A percentile compares a stretch with the other conserved stretches of the same genome.
These are phyloP conservation scores for Dryas alaskensis DNA, from an alignment of 306 rosid genomes.

Conservation along the genomic window DNA sequence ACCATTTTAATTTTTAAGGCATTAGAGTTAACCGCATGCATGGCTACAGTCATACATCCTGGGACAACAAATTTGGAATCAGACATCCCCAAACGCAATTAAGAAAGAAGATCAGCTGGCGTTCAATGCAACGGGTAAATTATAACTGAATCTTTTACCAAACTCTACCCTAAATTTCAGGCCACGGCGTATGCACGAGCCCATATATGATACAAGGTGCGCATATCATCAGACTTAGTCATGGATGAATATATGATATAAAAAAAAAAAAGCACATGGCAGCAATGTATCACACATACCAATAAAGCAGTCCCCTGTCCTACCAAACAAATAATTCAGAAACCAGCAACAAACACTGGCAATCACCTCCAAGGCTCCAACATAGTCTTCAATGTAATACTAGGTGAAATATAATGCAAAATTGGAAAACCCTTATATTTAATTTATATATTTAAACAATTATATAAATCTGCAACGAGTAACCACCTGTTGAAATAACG, in stretches of 20 bases:
- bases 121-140: neutral
- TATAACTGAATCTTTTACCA: neutral
- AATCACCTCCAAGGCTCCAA: neutral
- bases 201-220: too few species aligned
- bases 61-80: neutral
- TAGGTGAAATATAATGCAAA: neutral
- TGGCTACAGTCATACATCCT: neutral
- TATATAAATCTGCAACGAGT: neutral
- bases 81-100: neutral
- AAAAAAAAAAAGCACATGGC: too few species aligned
- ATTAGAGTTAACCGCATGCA: neutral
- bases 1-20: neutral
- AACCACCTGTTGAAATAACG: conserved; percentile 86
- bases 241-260: too few species aligned
- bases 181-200: too few species aligned
- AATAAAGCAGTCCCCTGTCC: neutral
- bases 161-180: neutral
- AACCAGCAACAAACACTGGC: neutral
- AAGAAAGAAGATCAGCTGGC: neutral
- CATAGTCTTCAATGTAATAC: neutral
- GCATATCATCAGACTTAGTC: too few species aligned
- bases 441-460: neutral
- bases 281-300: too few species aligned
- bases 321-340: neutral
- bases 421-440: neutral